Evolutionary conservation across 169 alveolate species (phyloP).

Genomic region (Plasmodium vinckei): DNA sequence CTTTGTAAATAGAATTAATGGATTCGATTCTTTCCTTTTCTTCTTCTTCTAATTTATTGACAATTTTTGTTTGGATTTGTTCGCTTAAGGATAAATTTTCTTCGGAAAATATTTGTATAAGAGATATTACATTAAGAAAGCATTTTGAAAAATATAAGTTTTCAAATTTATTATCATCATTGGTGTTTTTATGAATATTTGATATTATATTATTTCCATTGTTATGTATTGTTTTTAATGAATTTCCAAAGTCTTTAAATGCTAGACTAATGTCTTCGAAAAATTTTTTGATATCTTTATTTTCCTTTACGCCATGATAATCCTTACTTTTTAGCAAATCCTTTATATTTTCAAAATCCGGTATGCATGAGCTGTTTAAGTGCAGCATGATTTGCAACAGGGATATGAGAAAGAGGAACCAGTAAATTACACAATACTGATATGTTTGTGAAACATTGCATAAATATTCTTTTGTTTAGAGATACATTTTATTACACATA

Average conservation of each 20-base stretch:
- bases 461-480: no score
- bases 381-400: constrained; percentile 55
- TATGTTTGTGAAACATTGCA: not conserved
- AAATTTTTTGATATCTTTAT: constrained; percentile 39
- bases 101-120: constrained; percentile 35
- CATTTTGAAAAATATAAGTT: constrained; percentile 35
- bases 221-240: constrained; percentile 53
- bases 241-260: constrained; percentile 34
- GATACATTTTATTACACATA: no score
- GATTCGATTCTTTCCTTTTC: constrained; percentile 32
- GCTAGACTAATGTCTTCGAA: constrained; percentile 50
- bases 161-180: constrained; percentile 13
- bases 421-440: not conserved
- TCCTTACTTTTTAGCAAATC: constrained; percentile 42
- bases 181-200: constrained; percentile 3
- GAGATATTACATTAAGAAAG: constrained; percentile 47
- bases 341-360: constrained; percentile 59
- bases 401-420: not conserved
- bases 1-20: constrained; percentile 36
- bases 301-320: constrained; percentile 56
- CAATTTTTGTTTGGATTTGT: constrained; percentile 33
- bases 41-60: constrained; percentile 51
- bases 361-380: constrained; percentile 38
- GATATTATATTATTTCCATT: constrained; percentile 31
- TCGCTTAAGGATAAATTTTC: constrained; percentile 41